Base-by-base conservation (phyloP, 2,329 filamentous ascomycete genomes). In the Chaetomium strumarium region DNA sequence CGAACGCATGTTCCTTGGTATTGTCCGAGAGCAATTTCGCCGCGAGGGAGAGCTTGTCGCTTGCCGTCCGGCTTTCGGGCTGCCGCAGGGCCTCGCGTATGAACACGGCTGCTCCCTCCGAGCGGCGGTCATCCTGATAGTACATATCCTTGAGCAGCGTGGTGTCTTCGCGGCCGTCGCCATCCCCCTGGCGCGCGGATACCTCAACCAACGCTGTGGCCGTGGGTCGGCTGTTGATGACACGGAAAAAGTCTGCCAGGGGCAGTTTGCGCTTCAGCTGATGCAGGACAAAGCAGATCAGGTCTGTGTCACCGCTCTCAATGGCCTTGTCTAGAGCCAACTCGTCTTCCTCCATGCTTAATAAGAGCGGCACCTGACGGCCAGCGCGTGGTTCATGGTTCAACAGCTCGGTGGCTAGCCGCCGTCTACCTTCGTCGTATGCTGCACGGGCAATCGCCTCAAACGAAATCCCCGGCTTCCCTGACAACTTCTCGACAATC, bases 291-390 rank as follows among this genome's bases (percentile, higher is more conserved):
- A 85, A 91, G 62, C 89, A 85, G n/a, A 96, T 82, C 2, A 99
- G 78, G 61, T 99, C 93, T 0, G 91, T 92, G 65, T 99, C 93
- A 16, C 92, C 92, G 55, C 89, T 95, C 67, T 96, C 90, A 54
- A 97, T 89, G 10, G 93, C 92, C 69, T 97, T 99, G 74, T 97
- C 92, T 0, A 99, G 80, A 0, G 93, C 93, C 38, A 97, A 83
- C 59, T 91, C 89, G 59, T 96, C 92, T 68, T 99, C 91, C 62
- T 96, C 91, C 88, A 97, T 96, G 67, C 81, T 90, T 39, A 99
- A 76, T 2, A 99, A 79, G 2, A 99, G 78, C 0, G 93, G 93
- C 0, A 99, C 93, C 70, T 99, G 93, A 59, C 92, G 89, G n/a
- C 92, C 93, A 2, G 90, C 92, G 52, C 93, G 83, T 10, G 92